Percentiles rank a stretch among this genome's conserved stretches.
These are phyloP conservation scores for Phytopythium delawarense DNA, from an alignment of 352 stramenopile species.

Conservation along the genomic window DNA sequence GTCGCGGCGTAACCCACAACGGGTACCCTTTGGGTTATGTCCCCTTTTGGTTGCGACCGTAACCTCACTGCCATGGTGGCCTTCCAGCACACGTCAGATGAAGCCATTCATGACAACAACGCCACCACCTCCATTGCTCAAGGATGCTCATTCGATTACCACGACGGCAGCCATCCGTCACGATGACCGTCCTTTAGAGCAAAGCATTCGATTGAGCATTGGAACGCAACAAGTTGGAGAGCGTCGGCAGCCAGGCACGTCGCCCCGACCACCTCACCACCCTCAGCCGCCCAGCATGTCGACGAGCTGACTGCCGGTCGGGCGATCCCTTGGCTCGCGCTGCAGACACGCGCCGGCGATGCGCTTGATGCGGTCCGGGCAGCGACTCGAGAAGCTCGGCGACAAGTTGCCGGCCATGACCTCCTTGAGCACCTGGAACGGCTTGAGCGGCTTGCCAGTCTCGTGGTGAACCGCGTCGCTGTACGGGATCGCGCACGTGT, in stretches of 20 bases:
- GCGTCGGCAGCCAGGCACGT: too few relatives aligned
- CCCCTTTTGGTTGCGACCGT: too few relatives aligned
- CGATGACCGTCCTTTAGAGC: too few relatives aligned
- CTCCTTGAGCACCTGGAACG: conserved; percentile 38
- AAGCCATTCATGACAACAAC: too few relatives aligned
- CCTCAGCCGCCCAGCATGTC: conserved; percentile 10
- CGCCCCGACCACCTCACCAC: too few relatives aligned
- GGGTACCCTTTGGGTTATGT: background rate
- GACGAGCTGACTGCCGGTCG: conserved; percentile 25
- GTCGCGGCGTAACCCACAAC: background rate
- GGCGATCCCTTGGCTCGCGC: conserved; percentile 25
- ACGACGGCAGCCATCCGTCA: too few relatives aligned
- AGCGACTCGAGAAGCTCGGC: conserved; percentile 34
- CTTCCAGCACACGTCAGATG: too few relatives aligned
- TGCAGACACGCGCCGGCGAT: conserved; percentile 23
- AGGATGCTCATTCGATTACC: too few relatives aligned
- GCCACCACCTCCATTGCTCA: too few relatives aligned
- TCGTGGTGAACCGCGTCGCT: conserved; percentile 10
- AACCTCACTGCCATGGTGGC: too few relatives aligned
- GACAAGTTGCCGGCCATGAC: conserved; percentile 37
- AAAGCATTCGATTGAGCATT: too few relatives aligned
- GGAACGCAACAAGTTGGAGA: too few relatives aligned
- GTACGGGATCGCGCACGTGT: conserved; percentile 33
- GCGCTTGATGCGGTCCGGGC: conserved; percentile 26
- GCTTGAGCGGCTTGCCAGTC: conserved; percentile 23